Base-by-base conservation (phyloP, 208 protist genomes). In the Novymonas esmeraldas region DNA sequence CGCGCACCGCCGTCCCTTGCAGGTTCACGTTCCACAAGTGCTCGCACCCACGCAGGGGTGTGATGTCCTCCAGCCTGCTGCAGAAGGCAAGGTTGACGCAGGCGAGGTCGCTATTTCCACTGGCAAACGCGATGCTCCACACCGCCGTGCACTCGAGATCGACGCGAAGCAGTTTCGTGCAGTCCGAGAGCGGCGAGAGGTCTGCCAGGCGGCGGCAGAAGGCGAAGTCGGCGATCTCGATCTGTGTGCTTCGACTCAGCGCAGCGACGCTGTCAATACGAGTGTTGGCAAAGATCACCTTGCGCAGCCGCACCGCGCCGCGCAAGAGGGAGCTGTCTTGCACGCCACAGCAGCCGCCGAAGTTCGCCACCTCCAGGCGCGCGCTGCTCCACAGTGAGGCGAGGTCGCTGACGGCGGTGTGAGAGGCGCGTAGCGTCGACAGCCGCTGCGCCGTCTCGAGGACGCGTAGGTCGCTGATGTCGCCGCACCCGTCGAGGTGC, bases 141-240 rank as follows among this genome's bases (percentile, higher is more conserved):
- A 60, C 52, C 22, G 51, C 34, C 20, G 63, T 54, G 38, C 38
- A 54, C 39, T 60, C 63, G 2, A 60, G 50, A 29, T 69, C 48
- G 13, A 50, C 34, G 11, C 22, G 38, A 38, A 42, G 46, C 51
- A 60, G 29, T 24, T 58, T 11, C 11, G 63, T 42, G 0, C 29
- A 41, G 0, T 6, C 63, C 18, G 22, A n/a, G 13, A 60, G 48
- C 6, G 42, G 51, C 28, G 41, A 52, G 39, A 69, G 41, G 28
- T 59, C 52, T 4, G 9, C 48, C 39, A 60, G 41, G 3, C 20
- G 34, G 26, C 22, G 18, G 63, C 63, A 69, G 41, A 60, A 51
- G 41, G 52, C 52, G 29, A 60, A 69, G 51, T 60, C 63, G 41
- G 63, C 29, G 0, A 69, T n/a, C 50, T 60, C 51, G 49, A 61